Evolutionary conservation across 257 asterid genomes (phyloP), one percentile per base, ranked within the genome.

Genomic region (Galeopsis tetrahit): DNA sequence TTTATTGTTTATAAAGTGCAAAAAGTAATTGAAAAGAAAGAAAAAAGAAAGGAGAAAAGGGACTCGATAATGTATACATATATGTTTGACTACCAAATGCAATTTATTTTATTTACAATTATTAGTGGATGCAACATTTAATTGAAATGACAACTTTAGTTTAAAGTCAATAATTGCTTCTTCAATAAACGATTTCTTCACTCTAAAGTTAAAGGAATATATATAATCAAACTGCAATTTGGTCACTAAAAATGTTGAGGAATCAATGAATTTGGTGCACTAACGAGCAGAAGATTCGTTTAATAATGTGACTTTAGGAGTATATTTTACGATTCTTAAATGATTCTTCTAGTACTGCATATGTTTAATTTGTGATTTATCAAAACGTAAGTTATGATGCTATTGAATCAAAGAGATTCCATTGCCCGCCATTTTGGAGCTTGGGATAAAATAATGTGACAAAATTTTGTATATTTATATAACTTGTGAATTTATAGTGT

Each of bases 111-210:
- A 17, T 38, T 56, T 38, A 8, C 72, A 60, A 75, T 75, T 61
- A 21, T 75, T 68, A 57, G 46, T 66, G 43, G 6, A 10, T 73
- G 74, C 63, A 68, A 70, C 68, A 75, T 39, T 36, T 49, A 66
- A 35, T 68, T 60, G 53, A 32, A 52, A 14, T 63, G 55, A 9
- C 77, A 64, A 17, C 72, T 66, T 71, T 66, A 59, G 56, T 46
- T 15, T 63, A 17, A 72, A 66, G 56, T n/a, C 75, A 78, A 73
- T 61, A 35, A 72, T 78, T 68, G 75, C 67, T 52, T 48, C 60
- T 53, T 36, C 49, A 61, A 55, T 43, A 2, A 40, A 40, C 52
- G 39, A 42, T 58, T 33, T 61, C 78, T 66, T 78, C 71, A 52
- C 61, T 31, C 60, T 32, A 67, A 77, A 77, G 74, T 43, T 21